Conservation (phyloP, 306 rosid genomes). For the Vigna hirtella region DNA sequence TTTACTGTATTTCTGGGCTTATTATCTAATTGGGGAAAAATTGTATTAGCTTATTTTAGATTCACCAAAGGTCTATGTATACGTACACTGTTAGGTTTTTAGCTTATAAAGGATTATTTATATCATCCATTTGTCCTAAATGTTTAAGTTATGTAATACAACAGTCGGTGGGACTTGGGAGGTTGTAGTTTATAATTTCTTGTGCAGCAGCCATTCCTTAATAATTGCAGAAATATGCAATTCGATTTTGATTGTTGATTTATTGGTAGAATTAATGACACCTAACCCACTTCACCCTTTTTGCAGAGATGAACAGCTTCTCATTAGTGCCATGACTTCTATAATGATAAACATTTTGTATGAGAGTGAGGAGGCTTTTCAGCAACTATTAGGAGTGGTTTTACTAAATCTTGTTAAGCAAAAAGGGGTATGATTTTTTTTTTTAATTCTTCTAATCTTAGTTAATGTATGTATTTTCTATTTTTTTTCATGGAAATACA, state of each 20-base stretch:
- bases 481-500: constrained; percentile 18
- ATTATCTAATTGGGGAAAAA: constrained; percentile 23
- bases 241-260: constrained; percentile 33
- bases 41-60: constrained; percentile 28
- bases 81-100: neutral
- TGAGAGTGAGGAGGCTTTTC: constrained; percentile 74
- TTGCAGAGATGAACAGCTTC: constrained; percentile 74
- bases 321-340: constrained; percentile 69
- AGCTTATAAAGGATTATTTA: constrained; percentile 16
- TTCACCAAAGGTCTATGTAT: constrained; percentile 24
- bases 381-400: constrained; percentile 73
- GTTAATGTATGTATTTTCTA: neutral
- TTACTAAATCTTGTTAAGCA: constrained; percentile 75
- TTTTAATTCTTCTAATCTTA: neutral
- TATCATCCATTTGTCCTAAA: constrained; percentile 22
- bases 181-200: constrained; percentile 11
- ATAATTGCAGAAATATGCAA: constrained; percentile 4
- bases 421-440: constrained; percentile 58
- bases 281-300: constrained; percentile 17
- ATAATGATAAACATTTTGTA: constrained; percentile 57
- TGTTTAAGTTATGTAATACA: constrained; percentile 23
- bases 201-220: constrained; percentile 19
- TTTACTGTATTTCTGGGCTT: constrained; percentile 6
- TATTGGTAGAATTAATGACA: constrained; percentile 29
- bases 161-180: neutral